Evolutionary conservation across 2,329 filamentous ascomycete genomes (phyloP).

Genomic region (Neofusicoccum parvum): DNA sequence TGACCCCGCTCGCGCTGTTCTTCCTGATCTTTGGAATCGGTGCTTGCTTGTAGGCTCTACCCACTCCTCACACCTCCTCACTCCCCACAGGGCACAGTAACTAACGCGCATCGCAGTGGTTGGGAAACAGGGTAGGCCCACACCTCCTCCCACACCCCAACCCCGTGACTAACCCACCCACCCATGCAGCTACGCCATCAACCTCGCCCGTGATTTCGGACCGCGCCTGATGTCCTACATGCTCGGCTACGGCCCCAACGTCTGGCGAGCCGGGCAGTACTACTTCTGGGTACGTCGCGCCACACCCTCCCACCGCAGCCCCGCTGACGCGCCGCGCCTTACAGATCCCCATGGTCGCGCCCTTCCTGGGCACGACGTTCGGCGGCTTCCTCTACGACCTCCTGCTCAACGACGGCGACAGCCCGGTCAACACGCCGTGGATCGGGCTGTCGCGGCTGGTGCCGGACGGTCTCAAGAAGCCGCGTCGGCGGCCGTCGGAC

Average conservation of each 20-base stretch:
- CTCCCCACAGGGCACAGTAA: not conserved
- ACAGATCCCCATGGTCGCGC: constrained; percentile 64
- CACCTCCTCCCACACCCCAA: constrained; percentile 29
- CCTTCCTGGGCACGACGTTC: constrained; percentile 63
- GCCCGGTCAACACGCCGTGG: constrained; percentile 65
- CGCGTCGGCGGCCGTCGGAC: no score
- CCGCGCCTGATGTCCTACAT: constrained; percentile 68
- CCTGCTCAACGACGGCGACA: constrained; percentile 64
- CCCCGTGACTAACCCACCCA: constrained; percentile 33
- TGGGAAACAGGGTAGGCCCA: constrained; percentile 62
- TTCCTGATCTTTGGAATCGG: constrained; percentile 71
- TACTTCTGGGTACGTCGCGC: constrained; percentile 60
- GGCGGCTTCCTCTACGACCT: constrained; percentile 69
- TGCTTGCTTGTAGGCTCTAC: constrained; percentile 54
- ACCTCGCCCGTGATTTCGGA: constrained; percentile 71
- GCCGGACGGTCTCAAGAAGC: not conserved
- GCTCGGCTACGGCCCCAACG: constrained; percentile 65
- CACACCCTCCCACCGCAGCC: not conserved
- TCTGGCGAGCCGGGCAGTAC: constrained; percentile 65
- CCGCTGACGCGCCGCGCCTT: not conserved
- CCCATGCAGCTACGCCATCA: constrained; percentile 54
- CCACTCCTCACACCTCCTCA: no score
- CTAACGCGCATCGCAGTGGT: constrained; percentile 38
- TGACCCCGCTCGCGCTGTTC: constrained; percentile 59
- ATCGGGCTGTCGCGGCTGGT: constrained; percentile 51